A percentile compares a stretch with the other conserved stretches of the same genome.
Conservation (phyloP, 2,329 filamentous ascomycete species). For the Ophiostoma pallidulum region DNA sequence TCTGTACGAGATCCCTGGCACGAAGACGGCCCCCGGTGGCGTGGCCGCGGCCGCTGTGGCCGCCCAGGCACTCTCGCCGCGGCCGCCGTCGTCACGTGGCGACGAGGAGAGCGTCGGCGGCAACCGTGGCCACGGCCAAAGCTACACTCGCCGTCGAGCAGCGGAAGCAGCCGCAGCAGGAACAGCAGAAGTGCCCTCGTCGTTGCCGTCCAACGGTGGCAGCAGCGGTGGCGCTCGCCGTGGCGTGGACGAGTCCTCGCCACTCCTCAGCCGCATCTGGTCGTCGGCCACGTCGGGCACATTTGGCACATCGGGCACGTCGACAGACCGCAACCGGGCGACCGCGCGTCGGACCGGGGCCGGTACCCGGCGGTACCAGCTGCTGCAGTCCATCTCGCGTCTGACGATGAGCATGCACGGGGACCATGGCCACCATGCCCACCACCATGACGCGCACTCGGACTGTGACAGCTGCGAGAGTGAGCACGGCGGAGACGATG, state of each 20-base stretch:
- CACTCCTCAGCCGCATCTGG: conserved; percentile 14
- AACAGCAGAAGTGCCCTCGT: too few relatives aligned
- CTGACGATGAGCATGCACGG: conserved; percentile 38
- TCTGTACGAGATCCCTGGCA: conserved; percentile 58
- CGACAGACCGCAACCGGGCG: neutral
- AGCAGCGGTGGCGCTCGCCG: too few relatives aligned
- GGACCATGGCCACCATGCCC: conserved; percentile 34
- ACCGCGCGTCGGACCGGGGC: conserved; percentile 21
- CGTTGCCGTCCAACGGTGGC: too few relatives aligned
- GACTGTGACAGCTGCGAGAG: too few relatives aligned
- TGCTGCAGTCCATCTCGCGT: conserved; percentile 46
- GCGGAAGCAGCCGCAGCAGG: too few relatives aligned
- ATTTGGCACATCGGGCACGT: too few relatives aligned
- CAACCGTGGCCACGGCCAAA: neutral
- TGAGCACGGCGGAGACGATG: conserved; percentile 42
- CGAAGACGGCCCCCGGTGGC: conserved; percentile 20
- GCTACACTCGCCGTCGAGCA: too few relatives aligned
- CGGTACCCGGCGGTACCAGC: conserved; percentile 37
- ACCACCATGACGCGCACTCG: too few relatives aligned
- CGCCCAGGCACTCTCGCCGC: neutral
- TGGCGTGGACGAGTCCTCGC: conserved; percentile 15
- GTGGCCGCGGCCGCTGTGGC: conserved; percentile 4
- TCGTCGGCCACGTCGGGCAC: neutral
- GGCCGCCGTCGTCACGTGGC: neutral
- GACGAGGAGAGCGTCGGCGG: conserved; percentile 9